phyloP scores from a whole-genome alignment of 352 stramenopile species.

The Pythium phragmiticola region DNA sequence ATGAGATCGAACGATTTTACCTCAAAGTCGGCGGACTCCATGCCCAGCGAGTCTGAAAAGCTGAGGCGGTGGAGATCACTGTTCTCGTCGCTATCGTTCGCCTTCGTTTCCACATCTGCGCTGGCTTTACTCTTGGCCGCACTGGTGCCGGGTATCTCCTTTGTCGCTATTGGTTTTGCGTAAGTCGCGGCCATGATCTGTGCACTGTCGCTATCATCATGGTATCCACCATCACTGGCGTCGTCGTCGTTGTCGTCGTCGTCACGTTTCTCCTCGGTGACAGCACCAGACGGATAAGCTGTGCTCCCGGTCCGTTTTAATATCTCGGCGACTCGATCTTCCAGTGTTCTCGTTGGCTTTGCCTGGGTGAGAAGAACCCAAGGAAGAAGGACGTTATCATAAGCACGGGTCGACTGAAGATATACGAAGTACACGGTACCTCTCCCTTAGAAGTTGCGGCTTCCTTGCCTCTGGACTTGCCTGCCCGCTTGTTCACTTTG shows the following conservation, averaged over 20 bases:
- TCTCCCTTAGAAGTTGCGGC: constrained; percentile 22
- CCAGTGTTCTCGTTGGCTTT: constrained; percentile 42
- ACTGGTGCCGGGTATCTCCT: neutral
- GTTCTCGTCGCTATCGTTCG: constrained; percentile 9
- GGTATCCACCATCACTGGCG: too few species aligned
- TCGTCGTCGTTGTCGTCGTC: constrained; percentile 11
- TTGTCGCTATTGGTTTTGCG: neutral
- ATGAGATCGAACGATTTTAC: constrained; percentile 24
- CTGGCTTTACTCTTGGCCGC: neutral
- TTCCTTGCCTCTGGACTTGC: constrained; percentile 25
- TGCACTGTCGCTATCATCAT: constrained; percentile 1
- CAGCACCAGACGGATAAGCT: constrained; percentile 22
- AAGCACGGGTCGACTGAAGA: too few species aligned
- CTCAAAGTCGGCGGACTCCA: constrained; percentile 81
- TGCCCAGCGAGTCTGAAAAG: constrained; percentile 68
- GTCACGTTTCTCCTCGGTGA: constrained; percentile 10
- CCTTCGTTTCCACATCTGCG: neutral
- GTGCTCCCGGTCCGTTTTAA: constrained; percentile 75
- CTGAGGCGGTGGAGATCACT: constrained; percentile 34
- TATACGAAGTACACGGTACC: neutral
- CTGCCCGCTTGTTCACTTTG: constrained; percentile 24
- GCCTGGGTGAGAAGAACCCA: constrained; percentile 5
- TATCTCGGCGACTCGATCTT: constrained; percentile 77
- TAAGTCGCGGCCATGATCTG: neutral
- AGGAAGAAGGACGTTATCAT: neutral